Percentiles rank a stretch among this genome's conserved stretches.
phyloP scores from a whole-genome alignment of 495 filamentous ascomycete species.

The Neurospora discreta region DNA sequence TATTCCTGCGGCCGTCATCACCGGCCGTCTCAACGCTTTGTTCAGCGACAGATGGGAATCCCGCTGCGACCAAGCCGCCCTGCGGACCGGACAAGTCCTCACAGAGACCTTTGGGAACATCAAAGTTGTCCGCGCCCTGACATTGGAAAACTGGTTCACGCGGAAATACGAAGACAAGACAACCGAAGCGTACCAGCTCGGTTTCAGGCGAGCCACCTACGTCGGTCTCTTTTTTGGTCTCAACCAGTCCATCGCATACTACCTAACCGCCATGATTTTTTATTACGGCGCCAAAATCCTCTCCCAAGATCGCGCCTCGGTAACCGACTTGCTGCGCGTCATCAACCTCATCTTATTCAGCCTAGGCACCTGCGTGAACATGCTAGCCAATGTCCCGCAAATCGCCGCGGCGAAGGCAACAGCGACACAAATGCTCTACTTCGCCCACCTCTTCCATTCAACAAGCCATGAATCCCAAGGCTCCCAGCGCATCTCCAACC shows the following conservation, averaged over 20 bases:
- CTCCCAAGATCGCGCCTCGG: constrained; percentile 26
- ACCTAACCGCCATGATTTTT: constrained; percentile 72
- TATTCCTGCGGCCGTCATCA: constrained; percentile 54
- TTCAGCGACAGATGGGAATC: constrained; percentile 62
- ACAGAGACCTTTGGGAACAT: constrained; percentile 76
- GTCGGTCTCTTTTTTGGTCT: constrained; percentile 67
- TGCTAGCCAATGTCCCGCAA: constrained; percentile 68
- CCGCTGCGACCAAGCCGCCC: constrained; percentile 48
- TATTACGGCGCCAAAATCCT: constrained; percentile 67
- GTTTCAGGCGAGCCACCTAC: constrained; percentile 43
- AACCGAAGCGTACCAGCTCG: constrained; percentile 37
- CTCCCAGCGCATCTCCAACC: constrained; percentile 28
- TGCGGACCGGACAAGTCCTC: constrained; percentile 46
- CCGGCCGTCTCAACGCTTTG: constrained; percentile 50
- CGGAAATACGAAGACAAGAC: constrained; percentile 48
- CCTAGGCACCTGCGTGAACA: constrained; percentile 55
- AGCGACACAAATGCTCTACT: constrained; percentile 62
- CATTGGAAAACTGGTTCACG: constrained; percentile 65
- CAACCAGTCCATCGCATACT: constrained; percentile 56
- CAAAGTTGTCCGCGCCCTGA: constrained; percentile 66
- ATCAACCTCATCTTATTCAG: constrained; percentile 79
- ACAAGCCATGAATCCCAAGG: constrained; percentile 54
- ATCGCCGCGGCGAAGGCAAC: constrained; percentile 61
- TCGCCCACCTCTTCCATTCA: constrained; percentile 41
- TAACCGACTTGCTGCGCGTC: constrained; percentile 55